Evolutionary conservation across 2,329 filamentous ascomycete genomes (phyloP).

Genomic region (Curvularia eragrostidis): DNA sequence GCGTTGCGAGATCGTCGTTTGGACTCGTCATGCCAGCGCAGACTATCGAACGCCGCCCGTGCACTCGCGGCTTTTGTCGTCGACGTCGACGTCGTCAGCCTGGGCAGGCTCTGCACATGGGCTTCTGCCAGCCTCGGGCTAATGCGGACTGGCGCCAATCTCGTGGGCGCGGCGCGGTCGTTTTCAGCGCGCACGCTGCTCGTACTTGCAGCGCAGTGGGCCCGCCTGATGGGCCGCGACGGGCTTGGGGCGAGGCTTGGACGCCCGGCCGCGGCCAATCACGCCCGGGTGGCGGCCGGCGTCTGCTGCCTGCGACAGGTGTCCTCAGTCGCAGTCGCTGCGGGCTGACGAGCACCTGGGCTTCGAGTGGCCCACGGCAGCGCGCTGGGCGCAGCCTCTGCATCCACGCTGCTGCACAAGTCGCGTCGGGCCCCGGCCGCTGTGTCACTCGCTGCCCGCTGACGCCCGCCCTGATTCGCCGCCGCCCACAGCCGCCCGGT

Average conservation of each 20-base stretch:
- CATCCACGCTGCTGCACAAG: slow-evolving; percentile 40
- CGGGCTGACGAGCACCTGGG: slow-evolving; percentile 35
- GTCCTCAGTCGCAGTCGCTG: slow-evolving; percentile 29
- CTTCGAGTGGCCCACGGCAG: slow-evolving; percentile 25
- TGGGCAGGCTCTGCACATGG: slow-evolving; percentile 25
- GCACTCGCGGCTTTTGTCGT: slow-evolving; percentile 36
- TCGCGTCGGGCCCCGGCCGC: slow-evolving; percentile 36
- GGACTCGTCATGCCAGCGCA: slow-evolving; percentile 46
- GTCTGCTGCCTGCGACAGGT: slow-evolving; percentile 13
- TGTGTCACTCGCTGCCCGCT: slow-evolving; percentile 34
- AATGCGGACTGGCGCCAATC: slow-evolving; percentile 26
- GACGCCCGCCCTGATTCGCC: slow-evolving; percentile 29
- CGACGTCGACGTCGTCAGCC: slow-evolving; percentile 48
- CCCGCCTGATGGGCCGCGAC: slow-evolving; percentile 11
- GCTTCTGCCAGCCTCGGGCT: slow-evolving; percentile 21
- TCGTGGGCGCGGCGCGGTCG: slow-evolving; percentile 38
- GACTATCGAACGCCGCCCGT: slow-evolving; percentile 47
- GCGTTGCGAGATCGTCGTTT: slow-evolving; percentile 44
- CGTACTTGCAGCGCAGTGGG: slow-evolving; percentile 2
- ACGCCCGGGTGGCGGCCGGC: background rate
- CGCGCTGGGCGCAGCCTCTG: slow-evolving; percentile 15
- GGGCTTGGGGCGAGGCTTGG: slow-evolving; percentile 4
- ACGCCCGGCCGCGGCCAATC: slow-evolving; percentile 7
- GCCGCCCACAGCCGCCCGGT: slow-evolving; percentile 32
- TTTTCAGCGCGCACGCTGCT: slow-evolving; percentile 20